Base-by-base conservation (phyloP, 2,329 filamentous ascomycete genomes). In the Anthostomella pinea region DNA sequence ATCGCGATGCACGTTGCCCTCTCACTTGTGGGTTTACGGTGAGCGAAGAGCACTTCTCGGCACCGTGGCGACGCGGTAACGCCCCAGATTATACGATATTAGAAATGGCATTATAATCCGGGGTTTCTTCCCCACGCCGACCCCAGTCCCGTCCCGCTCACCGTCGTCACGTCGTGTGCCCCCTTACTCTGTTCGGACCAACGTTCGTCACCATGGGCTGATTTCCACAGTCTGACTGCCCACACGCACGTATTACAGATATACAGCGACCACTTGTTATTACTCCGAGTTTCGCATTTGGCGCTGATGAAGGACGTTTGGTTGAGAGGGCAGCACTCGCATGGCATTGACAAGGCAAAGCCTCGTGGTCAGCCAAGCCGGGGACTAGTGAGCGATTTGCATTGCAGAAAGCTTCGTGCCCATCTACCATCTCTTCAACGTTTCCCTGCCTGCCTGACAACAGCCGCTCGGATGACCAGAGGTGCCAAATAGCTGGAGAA, bases 91-190 rank as follows among this genome's bases (percentile, higher is more conserved):
- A 3, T 7, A 25, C 15, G 9, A 10, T 6, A 27, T 13, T 15
- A 15, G 25, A 27, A 13, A 27, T 27, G 25, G 17, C 25, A 27
- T 27, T 4, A 8, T 27, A 27, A 13, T 27, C 25, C 25, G n/a
- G 43, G 46, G 40, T 10, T 46, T 49, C 13, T 49, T 49, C 46
- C 46, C 46, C 46, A 45, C 46, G 46, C 23, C 24, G 24, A 25
- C n/a, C 21, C 24, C 20, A 39, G 18, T n/a, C 8, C 18, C 30
- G 33, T 40, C 46, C 41, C 39, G 38, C 40, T 49, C 43, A 35
- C 38, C n/a, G n/a, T n/a, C n/a, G n/a, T n/a, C n/a, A n/a, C 41
- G 43, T 49, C 46, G 43, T 46, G 46, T 49, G 46, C 37, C 33
- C 30, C 44, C 41, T 49, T 49, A 41, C 46, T 41, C 34, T 39